A percentile compares a stretch with the other conserved stretches of the same genome.
These are phyloP conservation scores for Dillenia suffruticosa DNA, from an alignment of 164 flowering plant genomes.

Conservation along the genomic window DNA sequence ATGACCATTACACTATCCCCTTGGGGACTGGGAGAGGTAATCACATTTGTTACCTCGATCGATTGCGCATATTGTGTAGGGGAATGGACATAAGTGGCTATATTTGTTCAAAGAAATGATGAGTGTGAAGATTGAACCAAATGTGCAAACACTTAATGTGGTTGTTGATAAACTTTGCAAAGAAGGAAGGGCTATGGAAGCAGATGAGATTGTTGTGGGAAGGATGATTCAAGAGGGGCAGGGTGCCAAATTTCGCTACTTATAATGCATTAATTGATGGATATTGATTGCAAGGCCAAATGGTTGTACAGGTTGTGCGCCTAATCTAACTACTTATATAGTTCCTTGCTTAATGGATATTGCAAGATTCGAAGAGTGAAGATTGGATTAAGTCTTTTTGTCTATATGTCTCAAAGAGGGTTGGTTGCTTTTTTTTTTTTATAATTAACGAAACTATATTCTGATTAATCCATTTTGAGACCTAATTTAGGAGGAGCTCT, in stretches of 20 bases:
- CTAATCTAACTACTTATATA: background rate
- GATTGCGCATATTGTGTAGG: constrained; percentile 1
- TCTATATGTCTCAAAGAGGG: too few species aligned
- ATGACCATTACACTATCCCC: too few species aligned
- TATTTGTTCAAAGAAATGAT: constrained; percentile 1
- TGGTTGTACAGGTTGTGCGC: background rate
- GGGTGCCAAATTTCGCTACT: background rate
- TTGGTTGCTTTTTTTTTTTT: too few species aligned
- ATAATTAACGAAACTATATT: too few species aligned
- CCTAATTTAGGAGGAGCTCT: too few species aligned
- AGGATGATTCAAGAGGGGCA: background rate
- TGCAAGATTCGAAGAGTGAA: constrained; percentile 2
- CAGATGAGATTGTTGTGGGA: background rate
- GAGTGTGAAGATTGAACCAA: background rate
- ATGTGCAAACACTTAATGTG: constrained; percentile 1
- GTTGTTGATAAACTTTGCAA: constrained; percentile 7
- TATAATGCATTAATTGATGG: constrained; percentile 1
- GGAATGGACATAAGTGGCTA: background rate
- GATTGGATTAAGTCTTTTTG: background rate
- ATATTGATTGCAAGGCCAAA: background rate
- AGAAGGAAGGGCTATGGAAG: constrained; percentile 2
- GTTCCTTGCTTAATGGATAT: background rate
- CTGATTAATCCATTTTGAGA: too few species aligned
- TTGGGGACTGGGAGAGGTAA: background rate
- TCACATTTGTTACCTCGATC: background rate